Base-by-base conservation (phyloP, 768 basidiomycete species). In the Phallus indusiatus region DNA sequence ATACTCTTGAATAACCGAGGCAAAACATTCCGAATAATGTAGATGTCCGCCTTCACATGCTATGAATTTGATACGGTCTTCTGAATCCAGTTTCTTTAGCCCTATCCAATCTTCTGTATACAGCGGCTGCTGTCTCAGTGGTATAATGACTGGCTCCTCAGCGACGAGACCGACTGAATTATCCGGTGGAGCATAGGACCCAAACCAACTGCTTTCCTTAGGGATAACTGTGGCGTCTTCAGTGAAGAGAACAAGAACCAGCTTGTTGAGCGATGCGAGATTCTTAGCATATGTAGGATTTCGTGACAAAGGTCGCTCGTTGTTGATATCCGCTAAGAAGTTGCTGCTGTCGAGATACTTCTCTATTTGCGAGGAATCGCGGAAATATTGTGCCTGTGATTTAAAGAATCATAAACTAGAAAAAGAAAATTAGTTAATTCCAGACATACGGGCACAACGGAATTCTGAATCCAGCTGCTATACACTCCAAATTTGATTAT, bases 141-240 rank as follows among this genome's bases (percentile, higher is more conserved):
- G 84, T 28, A 92, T 72, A 48, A 88, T 76, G 1, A 66, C 65
- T 66, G 67, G 73, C 50, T 69, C 68, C 47, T 59, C 48, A 5
- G 46, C 61, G 60, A 37, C 65, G 58, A 20, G 53, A 53, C 18
- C 46, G 22, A 56, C 61, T 8, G 72, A 72, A 17, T 77, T 74
- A 18, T 74, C 70, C 8, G 67, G 60, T 1, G 71, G 72, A 1
- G 75, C 76, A 65, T 86, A 85, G 2, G 86, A 85, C 6, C 88
- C 90, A 70, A 94, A 93, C 90, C 90, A 92, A 11, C 87, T 74
- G 64, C 81, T 88, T 70, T 92, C 90, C 69, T 89, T 90, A 0
- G 91, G 91, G 18, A 91, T 76, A 21, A 89, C 86, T 2, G 88
- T 91, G 68, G 77, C 75, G 68, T 93, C 91, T 59, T 82, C 70